Evolutionary conservation across 1,139 yeast species (phyloP), one percentile per base, ranked within the genome.

Genomic region (Wickerhamomyces sp.): DNA sequence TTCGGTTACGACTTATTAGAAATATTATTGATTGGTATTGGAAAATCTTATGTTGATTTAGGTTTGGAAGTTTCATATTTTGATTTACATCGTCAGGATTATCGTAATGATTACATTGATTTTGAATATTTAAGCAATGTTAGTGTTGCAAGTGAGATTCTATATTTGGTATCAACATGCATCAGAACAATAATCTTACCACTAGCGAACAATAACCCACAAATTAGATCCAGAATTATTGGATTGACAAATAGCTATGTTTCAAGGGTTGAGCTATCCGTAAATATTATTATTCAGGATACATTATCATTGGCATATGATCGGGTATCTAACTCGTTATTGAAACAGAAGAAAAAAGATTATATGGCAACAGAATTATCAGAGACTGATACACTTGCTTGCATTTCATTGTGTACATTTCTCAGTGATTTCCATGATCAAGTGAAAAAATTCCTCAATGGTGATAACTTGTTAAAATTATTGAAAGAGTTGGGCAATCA

Each of bases 131-230:
- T 86, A 45, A 59, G 63, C 21, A 71, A 76, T 20, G 69, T 86
- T 44, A 68, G 76, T 31, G 60, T 68, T n/a, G 70, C 81, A 5
- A 74, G 83, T 28, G 81, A 81, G 36, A 80, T 86, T 14, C 61
- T 88, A 25, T 78, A 74, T 48, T 64, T 88, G 36, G 62, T 87
- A 4, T 81, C 96, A 0, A 75, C 87, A 3, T 74, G 88, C 51
- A 74, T 84, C 49, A 75, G 86, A 57, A 77, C 84, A 33, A 77
- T 85, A 41, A 70, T 89, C 34, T 63, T 88, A 28, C 94, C 95
- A 1, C 72, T 88, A 62, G 74, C 88, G 7, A 74, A 73, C 33
- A 78, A 81, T 49, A 63, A 75, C 7, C 84, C 88, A 0, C 67
- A 69, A 31, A 67, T 80, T n/a, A 76, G 83, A 48, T 74, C 73